Conservation (phyloP, 2,329 filamentous ascomycete genomes). For the Ascocoryne sarcoides region DNA sequence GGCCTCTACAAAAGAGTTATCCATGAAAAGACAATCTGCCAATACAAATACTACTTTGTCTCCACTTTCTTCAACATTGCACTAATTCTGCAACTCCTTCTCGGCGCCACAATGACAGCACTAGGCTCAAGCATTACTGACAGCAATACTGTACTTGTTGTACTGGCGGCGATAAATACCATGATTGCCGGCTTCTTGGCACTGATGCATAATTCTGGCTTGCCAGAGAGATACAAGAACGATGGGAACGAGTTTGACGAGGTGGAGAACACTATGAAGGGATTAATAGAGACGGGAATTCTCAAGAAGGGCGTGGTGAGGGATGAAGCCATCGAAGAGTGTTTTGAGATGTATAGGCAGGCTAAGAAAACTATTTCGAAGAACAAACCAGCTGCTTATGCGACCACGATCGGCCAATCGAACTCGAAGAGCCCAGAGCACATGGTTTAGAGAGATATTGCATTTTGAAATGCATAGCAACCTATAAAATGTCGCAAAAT, state of each 20-base stretch:
- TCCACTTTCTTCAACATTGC: conserved; percentile 14
- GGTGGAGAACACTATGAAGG: conserved; percentile 12
- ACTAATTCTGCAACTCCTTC: conserved; percentile 18
- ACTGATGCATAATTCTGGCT: conserved; percentile 16
- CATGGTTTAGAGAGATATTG: too few species aligned
- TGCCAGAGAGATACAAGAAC: conserved; percentile 15
- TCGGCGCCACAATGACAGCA: conserved; percentile 20
- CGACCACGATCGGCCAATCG: background rate
- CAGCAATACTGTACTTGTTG: background rate
- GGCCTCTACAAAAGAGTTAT: conserved; percentile 19
- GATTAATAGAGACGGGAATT: conserved; percentile 10
- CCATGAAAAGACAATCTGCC: conserved; percentile 4
- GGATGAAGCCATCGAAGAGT: conserved; percentile 9
- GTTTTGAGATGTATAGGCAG: conserved; percentile 8
- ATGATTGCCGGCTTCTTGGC: conserved; percentile 15
- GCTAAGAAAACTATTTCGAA: conserved; percentile 7
- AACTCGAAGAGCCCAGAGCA: too few species aligned
- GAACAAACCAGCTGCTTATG: background rate
- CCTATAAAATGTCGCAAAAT: too few species aligned
- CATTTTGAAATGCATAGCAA: too few species aligned
- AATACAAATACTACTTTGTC: conserved; percentile 15
- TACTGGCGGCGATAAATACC: conserved; percentile 19
- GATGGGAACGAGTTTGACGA: conserved; percentile 18
- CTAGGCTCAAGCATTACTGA: conserved; percentile 16
- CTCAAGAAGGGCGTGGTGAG: conserved; percentile 4